Evolutionary conservation across 495 filamentous ascomycete species (phyloP), one percentile per base, ranked within the genome.

Genomic region (Trichoderma erinaceum): DNA sequence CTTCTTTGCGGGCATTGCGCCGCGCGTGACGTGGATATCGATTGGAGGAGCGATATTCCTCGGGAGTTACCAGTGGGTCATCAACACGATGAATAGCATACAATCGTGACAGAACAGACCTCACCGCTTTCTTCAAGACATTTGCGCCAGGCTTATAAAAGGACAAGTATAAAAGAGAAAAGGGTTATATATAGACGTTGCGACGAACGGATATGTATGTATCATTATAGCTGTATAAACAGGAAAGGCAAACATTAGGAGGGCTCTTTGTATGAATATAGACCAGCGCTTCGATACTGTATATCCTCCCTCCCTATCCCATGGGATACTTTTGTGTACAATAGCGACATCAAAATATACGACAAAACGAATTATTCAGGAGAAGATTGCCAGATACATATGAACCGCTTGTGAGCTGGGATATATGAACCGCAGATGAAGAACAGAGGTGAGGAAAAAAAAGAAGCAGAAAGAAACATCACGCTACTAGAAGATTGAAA

Each of bases 21-120:
- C 95, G 0, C 80, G 95, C 63, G 86, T 97, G 27, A 84, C 93
- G 73, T 98, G 96, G 93, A 99, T 99, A 76, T 92, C 90, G 71
- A 88, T 87, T 69, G 95, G 95, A 4, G 95, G 95, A 16, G 92
- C 93, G 2, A 89, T 99, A 44, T 99, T 99, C 79, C 78, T 99
- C 76, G 95, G 95, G 1, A 96, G 90, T 72, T 99, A 97, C 79
- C 93, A 98, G 78, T 93, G 88, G 86, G 92, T 90, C 48, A 89
- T 86, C 71, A 95, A 92, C 82, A 79, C 84, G 10, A 74, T 97
- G 68, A 79, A 27, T 25, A 61, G 3, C 56, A 61, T 61, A 32
- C 11, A 13, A 23, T 61, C 56, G 35, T 61, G 16, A 61, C 23
- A 11, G 56, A 25, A 25, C n/a, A 16, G 56, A 61, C 25, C 4